Conservation (phyloP, 192 early-diverging fungal genomes). For the Backusella luteola region DNA sequence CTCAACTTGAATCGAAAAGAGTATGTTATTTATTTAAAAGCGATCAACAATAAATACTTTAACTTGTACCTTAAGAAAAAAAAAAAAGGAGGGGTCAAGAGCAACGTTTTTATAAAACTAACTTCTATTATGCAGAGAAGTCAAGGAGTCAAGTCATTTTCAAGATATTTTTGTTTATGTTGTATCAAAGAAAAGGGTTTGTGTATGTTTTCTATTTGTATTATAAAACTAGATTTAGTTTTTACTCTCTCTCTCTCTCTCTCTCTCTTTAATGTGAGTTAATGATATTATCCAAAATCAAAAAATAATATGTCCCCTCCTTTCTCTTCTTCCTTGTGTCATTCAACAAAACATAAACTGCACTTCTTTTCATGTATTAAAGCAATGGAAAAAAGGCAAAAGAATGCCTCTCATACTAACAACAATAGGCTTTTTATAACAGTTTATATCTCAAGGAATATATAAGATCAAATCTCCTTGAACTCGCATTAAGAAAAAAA, state of each 20-base stretch:
- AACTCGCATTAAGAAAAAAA: conserved; percentile 4
- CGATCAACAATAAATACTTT: neutral
- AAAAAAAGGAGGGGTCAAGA: neutral
- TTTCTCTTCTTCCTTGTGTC: neutral
- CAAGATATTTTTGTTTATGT: neutral
- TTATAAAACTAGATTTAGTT: no score
- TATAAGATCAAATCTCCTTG: neutral
- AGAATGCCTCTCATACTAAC: neutral
- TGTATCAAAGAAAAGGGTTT: no score
- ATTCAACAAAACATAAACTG: no score
- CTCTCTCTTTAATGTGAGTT: neutral
- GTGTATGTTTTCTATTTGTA: no score
- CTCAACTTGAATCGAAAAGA: neutral
- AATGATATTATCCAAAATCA: neutral
- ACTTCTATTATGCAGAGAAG: neutral
- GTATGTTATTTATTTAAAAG: neutral
- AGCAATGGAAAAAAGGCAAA: neutral
- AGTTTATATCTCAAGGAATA: neutral
- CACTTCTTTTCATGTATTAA: neutral
- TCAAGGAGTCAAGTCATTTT: neutral
- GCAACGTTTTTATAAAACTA: neutral
- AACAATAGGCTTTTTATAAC: neutral
- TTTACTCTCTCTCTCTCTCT: no score
- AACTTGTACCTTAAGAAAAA: neutral
- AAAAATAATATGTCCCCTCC: neutral